A percentile compares a stretch with the other conserved stretches of the same genome.
phyloP scores from a whole-genome alignment of 2,329 filamentous ascomycete genomes.

The Aspergillus sp. region DNA sequence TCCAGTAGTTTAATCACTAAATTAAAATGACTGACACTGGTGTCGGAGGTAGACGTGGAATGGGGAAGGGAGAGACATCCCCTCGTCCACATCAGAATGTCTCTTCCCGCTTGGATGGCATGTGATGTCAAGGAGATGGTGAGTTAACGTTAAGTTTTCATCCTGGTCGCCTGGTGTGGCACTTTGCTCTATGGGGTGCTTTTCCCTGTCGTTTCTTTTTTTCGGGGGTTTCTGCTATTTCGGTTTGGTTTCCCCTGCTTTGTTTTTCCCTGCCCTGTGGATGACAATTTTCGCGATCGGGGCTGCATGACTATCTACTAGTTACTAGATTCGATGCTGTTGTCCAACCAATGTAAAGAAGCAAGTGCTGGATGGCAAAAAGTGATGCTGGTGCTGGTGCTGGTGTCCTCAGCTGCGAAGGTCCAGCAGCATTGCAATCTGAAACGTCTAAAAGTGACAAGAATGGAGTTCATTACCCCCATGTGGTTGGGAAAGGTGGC shows the following conservation, averaged over 20 bases:
- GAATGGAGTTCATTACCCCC: not conserved
- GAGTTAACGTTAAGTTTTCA: not conserved
- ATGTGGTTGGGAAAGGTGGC: not conserved
- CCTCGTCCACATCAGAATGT: not conserved
- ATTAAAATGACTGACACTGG: constrained; percentile 3
- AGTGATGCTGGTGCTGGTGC: too few species aligned
- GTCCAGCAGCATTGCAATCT: not conserved
- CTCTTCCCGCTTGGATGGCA: not conserved
- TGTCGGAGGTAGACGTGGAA: not conserved
- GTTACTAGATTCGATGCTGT: too few species aligned
- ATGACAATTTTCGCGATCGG: not conserved
- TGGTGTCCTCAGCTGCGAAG: not conserved
- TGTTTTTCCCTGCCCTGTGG: not conserved
- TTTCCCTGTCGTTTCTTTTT: not conserved
- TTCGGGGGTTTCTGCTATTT: not conserved
- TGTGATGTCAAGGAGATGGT: not conserved
- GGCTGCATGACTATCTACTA: not conserved
- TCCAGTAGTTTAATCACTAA: constrained; percentile 8
- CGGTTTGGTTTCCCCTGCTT: not conserved
- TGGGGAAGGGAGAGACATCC: not conserved
- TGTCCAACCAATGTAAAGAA: too few species aligned
- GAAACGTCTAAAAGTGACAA: not conserved
- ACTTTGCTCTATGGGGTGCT: not conserved
- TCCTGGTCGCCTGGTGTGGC: not conserved
- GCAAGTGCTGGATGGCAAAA: too few species aligned